A percentile compares a stretch with the other conserved stretches of the same genome.
Conservation (phyloP, 441 rosid genomes). For the Theobroma grandiflorum region DNA sequence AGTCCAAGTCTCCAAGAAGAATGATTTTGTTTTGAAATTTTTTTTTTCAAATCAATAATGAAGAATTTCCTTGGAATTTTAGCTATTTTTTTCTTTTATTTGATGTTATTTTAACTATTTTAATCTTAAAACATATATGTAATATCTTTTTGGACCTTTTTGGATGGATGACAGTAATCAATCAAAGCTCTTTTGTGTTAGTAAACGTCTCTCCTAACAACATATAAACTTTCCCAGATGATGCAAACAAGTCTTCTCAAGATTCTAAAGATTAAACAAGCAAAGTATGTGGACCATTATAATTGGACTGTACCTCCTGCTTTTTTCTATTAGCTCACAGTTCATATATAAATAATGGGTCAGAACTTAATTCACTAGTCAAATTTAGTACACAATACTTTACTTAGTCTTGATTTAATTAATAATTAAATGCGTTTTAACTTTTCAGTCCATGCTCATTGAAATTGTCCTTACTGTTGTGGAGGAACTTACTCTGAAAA, state of each 20-base stretch:
- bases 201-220: neutral
- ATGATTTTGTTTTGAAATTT: neutral
- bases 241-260: constrained; percentile 25
- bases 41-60: neutral
- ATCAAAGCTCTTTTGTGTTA: neutral
- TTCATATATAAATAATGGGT: neutral
- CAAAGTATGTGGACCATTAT: neutral
- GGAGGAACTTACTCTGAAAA: neutral
- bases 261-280: neutral
- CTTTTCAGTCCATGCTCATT: neutral
- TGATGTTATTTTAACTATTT: neutral
- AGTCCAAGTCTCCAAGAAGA: neutral
- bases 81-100: neutral
- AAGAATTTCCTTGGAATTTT: neutral
- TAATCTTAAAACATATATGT: neutral
- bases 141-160: neutral
- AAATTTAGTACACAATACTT: neutral
- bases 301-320: constrained; percentile 26
- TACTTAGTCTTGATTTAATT: neutral
- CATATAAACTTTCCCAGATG: neutral
- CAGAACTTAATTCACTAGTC: neutral
- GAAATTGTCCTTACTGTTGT: neutral
- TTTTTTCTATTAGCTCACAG: neutral
- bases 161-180: neutral
- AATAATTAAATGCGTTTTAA: neutral